Evolutionary conservation across 2,329 filamentous ascomycete species (phyloP).

Genomic region (Paecilomyces formosus): DNA sequence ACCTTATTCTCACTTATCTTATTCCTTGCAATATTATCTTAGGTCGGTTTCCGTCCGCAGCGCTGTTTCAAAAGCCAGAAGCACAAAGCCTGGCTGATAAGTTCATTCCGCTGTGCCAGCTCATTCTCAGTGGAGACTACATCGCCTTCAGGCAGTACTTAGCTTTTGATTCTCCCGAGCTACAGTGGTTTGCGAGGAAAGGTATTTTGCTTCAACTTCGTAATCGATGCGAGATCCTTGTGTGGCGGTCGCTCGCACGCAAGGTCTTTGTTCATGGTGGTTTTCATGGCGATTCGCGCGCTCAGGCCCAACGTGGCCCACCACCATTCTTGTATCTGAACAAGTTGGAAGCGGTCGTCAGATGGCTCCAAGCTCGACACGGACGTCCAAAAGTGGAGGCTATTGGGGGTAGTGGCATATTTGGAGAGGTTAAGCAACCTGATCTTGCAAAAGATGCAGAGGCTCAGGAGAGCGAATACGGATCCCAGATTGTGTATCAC

Average conservation of each 20-base stretch:
- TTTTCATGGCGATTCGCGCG: conserved; percentile 48
- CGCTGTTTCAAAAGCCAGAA: conserved; percentile 63
- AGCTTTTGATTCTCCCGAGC: conserved; percentile 44
- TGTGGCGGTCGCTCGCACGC: conserved; percentile 77
- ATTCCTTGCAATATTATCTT: conserved; percentile 76
- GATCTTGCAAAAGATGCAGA: conserved; percentile 4
- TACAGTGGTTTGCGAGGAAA: conserved; percentile 67
- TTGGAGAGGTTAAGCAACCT: not conserved
- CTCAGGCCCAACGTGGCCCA: conserved; percentile 42
- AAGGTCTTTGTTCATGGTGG: conserved; percentile 73
- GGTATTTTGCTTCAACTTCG: conserved; percentile 68
- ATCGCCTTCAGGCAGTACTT: conserved; percentile 64
- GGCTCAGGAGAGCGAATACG: conserved; percentile 9
- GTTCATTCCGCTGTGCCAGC: conserved; percentile 65
- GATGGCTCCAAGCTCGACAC: conserved; percentile 50
- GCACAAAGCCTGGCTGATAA: conserved; percentile 55
- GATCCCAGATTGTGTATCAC: conserved; percentile 23
- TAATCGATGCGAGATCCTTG: conserved; percentile 69
- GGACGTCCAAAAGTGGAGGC: conserved; percentile 4
- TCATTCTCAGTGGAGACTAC: conserved; percentile 69
- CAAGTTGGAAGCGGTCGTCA: conserved; percentile 58
- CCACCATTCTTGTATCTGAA: conserved; percentile 67
- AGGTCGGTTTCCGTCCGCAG: conserved; percentile 67
- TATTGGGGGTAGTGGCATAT: not conserved
- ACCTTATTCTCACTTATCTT: conserved; percentile 74